These are phyloP conservation scores for Mortierella hygrophila DNA, from an alignment of 192 early-diverging fungal species.

Conservation along the genomic window DNA sequence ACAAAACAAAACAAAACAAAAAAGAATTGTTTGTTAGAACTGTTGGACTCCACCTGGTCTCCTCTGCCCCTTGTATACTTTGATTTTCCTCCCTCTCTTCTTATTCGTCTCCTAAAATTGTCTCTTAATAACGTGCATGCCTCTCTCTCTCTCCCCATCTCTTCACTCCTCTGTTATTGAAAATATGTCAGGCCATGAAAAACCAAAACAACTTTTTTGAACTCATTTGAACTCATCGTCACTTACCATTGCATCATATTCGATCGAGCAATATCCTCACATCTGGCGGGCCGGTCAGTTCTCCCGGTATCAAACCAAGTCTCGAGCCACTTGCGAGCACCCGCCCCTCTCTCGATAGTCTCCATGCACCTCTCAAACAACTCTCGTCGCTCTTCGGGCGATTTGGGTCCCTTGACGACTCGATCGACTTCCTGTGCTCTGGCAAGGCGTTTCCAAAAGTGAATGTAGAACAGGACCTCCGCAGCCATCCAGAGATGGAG, in stretches of 20 bases:
- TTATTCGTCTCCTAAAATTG: not conserved
- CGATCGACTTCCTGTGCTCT: slow-evolving; percentile 35
- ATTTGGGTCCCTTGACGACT: slow-evolving; percentile 24
- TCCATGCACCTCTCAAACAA: slow-evolving; percentile 45
- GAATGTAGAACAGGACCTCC: slow-evolving; percentile 44
- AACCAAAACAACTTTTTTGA: not conserved
- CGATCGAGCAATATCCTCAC: slow-evolving; percentile 40
- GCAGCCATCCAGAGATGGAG: slow-evolving; percentile 49
- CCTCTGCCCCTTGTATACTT: not conserved
- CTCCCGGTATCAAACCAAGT: slow-evolving; percentile 53
- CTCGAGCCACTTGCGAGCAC: slow-evolving; percentile 37
- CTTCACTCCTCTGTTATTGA: not conserved
- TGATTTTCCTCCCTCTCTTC: not conserved
- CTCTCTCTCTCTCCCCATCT: not conserved
- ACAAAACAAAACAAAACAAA: not conserved
- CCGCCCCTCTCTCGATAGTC: slow-evolving; percentile 27
- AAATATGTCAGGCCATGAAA: not conserved
- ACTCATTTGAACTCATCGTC: not conserved
- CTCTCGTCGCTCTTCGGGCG: slow-evolving; percentile 20
- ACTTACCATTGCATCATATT: slow-evolving; percentile 54
- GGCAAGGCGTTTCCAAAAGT: slow-evolving; percentile 32
- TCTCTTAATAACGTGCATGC: not conserved
- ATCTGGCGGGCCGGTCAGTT: slow-evolving; percentile 30
- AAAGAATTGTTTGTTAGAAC: slow-evolving; percentile 1
- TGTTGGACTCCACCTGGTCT: not conserved